phyloP scores from a whole-genome alignment of 2,329 filamentous ascomycete genomes.

The Aspergillus sp. region DNA sequence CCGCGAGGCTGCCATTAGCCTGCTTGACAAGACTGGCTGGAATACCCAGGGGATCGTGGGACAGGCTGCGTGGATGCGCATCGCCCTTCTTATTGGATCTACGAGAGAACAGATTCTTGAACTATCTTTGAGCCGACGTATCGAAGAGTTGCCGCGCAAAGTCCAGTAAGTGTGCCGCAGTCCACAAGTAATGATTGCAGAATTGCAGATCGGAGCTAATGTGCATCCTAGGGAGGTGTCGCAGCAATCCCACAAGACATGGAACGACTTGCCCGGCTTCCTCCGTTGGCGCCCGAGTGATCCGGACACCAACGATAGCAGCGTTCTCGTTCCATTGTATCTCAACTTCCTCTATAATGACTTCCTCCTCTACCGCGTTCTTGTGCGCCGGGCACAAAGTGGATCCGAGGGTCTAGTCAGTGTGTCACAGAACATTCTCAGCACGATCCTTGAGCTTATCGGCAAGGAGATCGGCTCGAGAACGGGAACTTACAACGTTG shows the following conservation, averaged over 20 bases:
- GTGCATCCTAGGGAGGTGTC: slow-evolving; percentile 16
- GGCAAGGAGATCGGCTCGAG: slow-evolving; percentile 15
- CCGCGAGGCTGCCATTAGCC: slow-evolving; percentile 5
- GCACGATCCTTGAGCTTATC: slow-evolving; percentile 17
- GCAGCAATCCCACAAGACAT: slow-evolving; percentile 17
- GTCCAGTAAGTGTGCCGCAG: slow-evolving; percentile 17
- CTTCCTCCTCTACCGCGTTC: slow-evolving; percentile 26
- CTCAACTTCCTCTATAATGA: slow-evolving; percentile 30
- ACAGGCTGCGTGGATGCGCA: slow-evolving; percentile 7
- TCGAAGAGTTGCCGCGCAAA: slow-evolving; percentile 19
- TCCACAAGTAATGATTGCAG: too few relatives aligned
- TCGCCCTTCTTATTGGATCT: slow-evolving; percentile 7
- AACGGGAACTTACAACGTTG: slow-evolving; percentile 16
- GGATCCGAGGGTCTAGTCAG: slow-evolving; percentile 22
- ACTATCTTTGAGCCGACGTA: slow-evolving; percentile 16
- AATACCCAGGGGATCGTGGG: slow-evolving; percentile 7
- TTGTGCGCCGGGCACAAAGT: slow-evolving; percentile 22
- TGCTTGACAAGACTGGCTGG: slow-evolving; percentile 9
- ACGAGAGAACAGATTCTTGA: slow-evolving; percentile 8
- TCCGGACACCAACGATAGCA: slow-evolving; percentile 10
- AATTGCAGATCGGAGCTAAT: background rate
- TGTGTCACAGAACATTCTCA: slow-evolving; percentile 27
- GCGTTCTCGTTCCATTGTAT: slow-evolving; percentile 19
- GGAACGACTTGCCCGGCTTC: slow-evolving; percentile 20
- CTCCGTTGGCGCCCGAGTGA: slow-evolving; percentile 23